Percentiles rank a stretch among this genome's conserved stretches.
Evolutionary conservation across 371 early-diverging fungal species (phyloP).

Genomic region (Umbelopsis sp.): DNA sequence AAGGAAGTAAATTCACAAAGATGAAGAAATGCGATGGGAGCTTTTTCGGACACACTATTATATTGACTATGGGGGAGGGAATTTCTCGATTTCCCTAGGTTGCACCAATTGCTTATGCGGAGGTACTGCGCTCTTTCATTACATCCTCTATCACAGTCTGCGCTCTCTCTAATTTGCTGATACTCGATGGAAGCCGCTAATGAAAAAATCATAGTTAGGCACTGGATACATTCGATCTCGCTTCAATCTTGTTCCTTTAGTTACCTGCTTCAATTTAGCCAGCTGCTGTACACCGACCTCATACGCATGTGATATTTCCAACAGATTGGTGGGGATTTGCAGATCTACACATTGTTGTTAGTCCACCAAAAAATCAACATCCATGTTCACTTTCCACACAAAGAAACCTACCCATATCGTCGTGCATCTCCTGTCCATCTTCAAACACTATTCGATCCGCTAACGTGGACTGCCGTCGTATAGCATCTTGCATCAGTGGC

Average conservation of each 20-base stretch:
- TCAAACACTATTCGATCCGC: slow-evolving; percentile 11
- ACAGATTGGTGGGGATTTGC: not conserved
- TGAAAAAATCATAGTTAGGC: not conserved
- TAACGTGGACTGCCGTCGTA: slow-evolving; percentile 4
- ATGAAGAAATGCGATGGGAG: too few species aligned
- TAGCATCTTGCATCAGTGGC: slow-evolving; percentile 11
- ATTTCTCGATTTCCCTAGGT: slow-evolving; percentile 3
- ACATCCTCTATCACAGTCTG: slow-evolving; percentile 8
- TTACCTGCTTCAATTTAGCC: slow-evolving; percentile 15
- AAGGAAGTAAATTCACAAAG: not conserved
- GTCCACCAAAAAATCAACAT: not conserved
- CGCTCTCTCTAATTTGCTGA: slow-evolving; percentile 9
- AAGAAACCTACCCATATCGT: not conserved
- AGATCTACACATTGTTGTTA: not conserved
- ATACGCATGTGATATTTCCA: slow-evolving; percentile 18
- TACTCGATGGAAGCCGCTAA: slow-evolving; percentile 5
- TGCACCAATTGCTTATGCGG: slow-evolving; percentile 1
- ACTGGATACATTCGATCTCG: not conserved
- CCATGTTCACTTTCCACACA: not conserved
- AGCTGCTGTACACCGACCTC: slow-evolving; percentile 6
- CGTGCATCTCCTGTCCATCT: not conserved
- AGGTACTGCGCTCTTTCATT: slow-evolving; percentile 2
- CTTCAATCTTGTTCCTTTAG: not conserved
- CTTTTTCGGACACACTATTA: too few species aligned
- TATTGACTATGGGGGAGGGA: not conserved